These are phyloP conservation scores for Monilinia aucupariae DNA, from an alignment of 2,329 filamentous ascomycete species.

Conservation along the genomic window DNA sequence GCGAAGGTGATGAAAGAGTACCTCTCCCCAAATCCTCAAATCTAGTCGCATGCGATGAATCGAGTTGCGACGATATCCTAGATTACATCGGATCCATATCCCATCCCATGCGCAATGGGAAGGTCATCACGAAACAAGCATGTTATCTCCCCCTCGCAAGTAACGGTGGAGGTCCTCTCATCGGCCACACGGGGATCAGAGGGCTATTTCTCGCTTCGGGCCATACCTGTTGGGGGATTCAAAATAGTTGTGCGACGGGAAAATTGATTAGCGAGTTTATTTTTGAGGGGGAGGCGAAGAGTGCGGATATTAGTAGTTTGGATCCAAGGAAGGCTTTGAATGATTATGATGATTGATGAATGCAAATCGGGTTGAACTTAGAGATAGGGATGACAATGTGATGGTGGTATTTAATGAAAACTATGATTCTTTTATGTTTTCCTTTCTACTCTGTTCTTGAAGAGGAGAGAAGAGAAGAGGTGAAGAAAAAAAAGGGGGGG, in stretches of 20 bases:
- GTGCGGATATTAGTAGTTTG: slow-evolving; percentile 59
- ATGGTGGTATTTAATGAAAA: not conserved
- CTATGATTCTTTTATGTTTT: not conserved
- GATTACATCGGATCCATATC: slow-evolving; percentile 67
- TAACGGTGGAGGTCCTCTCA: slow-evolving; percentile 58
- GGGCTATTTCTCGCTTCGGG: slow-evolving; percentile 80
- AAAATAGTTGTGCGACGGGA: slow-evolving; percentile 86
- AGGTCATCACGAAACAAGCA: slow-evolving; percentile 73
- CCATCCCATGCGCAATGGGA: slow-evolving; percentile 59
- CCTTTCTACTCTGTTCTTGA: too few relatives aligned
- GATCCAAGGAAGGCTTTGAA: slow-evolving; percentile 57
- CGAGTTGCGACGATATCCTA: slow-evolving; percentile 77
- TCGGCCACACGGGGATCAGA: slow-evolving; percentile 67
- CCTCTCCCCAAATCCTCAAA: slow-evolving; percentile 73
- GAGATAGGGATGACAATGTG: not conserved
- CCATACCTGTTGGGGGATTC: slow-evolving; percentile 97
- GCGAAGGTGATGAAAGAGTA: slow-evolving; percentile 70
- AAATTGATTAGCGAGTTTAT: slow-evolving; percentile 75
- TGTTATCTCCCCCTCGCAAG: slow-evolving; percentile 73
- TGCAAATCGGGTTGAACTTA: not conserved
- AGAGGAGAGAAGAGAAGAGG: too few relatives aligned
- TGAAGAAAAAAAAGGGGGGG: too few relatives aligned
- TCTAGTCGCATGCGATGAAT: slow-evolving; percentile 67
- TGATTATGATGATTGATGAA: not conserved
- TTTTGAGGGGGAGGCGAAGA: slow-evolving; percentile 64